Evolutionary conservation across 371 early-diverging fungal genomes (phyloP), one percentile per base, ranked within the genome.

Genomic region (Mucor plumbeus): DNA sequence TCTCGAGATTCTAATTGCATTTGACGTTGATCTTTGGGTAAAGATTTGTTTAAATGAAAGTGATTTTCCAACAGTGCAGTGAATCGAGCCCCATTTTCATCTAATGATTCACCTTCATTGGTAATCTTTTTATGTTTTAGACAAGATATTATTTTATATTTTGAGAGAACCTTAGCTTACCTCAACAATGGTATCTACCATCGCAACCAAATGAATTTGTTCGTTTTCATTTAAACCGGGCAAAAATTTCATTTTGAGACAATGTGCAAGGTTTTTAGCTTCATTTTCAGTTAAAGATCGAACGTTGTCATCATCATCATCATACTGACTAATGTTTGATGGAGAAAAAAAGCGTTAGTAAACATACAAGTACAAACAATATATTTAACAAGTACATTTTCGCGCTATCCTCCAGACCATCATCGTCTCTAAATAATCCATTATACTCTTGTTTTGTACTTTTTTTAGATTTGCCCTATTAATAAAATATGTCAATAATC

Each of bases 31-130:
- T 61, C 70, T 15, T 76, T 67, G 50, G 78, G 82, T 39, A 79
- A 70, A 21, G 72, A 79, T 64, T 80, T 75, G 71, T 87, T 84
- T 53, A 83, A 70, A 61, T 83, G 88, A 72, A 85, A 89, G 68
- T 89, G 88, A 33, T 94, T 81, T 65, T 91, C 81, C 48, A 94
- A 70, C 62, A 88, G 81, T 36, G 94, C 82, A 14, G 92, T 81
- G 72, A 91, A 97, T 11, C 96, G 85, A 31, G 89, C 83, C n/a
- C 95, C 97, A 72, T 93, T 96, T 67, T 90, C 90, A 71, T 97
- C 97, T n/a, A 96, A 71, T 1, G 94, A 84, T 14, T 87, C 83
- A 44, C 87, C 84, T 69, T 90, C 89, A 47, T 78, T 71, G 21
- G 91, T 88, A 13, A 93, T 82, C 91, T 93, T 63, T 19, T 15